Conservation (phyloP, 2,329 filamentous ascomycete genomes). For the Calonectria naviculata region DNA sequence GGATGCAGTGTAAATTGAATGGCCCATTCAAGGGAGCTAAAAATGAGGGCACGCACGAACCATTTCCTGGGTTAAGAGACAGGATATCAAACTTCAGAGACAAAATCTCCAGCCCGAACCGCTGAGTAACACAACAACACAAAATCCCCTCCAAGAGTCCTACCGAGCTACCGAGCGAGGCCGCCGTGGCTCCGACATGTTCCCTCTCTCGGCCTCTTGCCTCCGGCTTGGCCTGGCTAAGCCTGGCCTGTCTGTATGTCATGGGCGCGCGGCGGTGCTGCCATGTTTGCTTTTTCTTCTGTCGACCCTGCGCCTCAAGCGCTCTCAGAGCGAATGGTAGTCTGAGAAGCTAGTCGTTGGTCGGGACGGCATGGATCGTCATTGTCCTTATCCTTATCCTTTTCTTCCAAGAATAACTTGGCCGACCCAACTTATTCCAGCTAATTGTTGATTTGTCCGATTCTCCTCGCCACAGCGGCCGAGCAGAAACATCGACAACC, state of each 20-base stretch:
- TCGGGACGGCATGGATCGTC: conserved; percentile 9
- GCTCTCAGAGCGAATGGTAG: conserved; percentile 8
- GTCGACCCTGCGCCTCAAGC: conserved; percentile 11
- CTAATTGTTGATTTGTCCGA: neutral
- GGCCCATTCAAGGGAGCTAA: neutral
- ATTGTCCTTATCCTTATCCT: conserved; percentile 15
- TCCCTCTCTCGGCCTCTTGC: conserved; percentile 11
- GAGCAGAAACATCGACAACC: neutral
- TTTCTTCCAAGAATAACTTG: conserved; percentile 19
- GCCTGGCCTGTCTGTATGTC: neutral
- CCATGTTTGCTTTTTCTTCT: conserved; percentile 12
- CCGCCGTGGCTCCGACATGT: conserved; percentile 1
- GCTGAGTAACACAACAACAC: neutral
- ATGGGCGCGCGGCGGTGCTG: conserved; percentile 9
- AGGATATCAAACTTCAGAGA: conserved; percentile 5
- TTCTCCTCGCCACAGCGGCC: neutral
- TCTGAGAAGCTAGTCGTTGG: neutral
- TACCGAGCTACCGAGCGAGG: neutral
- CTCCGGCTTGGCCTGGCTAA: conserved; percentile 8
- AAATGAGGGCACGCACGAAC: neutral
- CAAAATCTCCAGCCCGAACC: conserved; percentile 2
- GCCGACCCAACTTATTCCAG: neutral
- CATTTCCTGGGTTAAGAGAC: neutral
- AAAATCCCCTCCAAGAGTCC: neutral
- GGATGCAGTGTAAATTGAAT: neutral